Evolutionary conservation across 139 green algal genomes (phyloP).

Genomic region (Chlamydomonas sphaeroides): DNA sequence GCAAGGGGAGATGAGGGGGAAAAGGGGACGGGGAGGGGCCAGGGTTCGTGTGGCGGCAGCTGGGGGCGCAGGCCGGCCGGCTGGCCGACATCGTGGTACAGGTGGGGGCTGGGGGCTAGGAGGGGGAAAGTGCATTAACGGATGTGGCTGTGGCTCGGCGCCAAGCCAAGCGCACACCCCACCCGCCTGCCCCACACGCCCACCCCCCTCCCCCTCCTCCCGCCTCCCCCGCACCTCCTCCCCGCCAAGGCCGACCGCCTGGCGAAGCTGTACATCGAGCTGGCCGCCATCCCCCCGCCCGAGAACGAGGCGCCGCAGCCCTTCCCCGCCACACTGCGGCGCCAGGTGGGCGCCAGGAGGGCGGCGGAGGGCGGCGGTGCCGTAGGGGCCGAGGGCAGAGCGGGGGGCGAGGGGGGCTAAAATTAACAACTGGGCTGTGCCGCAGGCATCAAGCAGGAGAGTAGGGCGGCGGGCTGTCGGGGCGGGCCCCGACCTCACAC

Average conservation of each 20-base stretch:
- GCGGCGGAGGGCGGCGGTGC: no score
- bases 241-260: slow-evolving; percentile 43
- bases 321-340: background rate
- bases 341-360: slow-evolving; percentile 7
- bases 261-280: slow-evolving; percentile 80
- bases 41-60: slow-evolving; percentile 21
- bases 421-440: no score
- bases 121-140: no score
- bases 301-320: slow-evolving; percentile 1
- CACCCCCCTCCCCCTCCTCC: background rate
- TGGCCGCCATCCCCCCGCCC: slow-evolving; percentile 60
- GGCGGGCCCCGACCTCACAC: no score
- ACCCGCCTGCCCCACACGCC: background rate
- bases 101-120: background rate
- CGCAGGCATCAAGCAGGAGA: no score
- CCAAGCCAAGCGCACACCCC: no score
- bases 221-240: background rate
- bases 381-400: no score
- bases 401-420: no score
- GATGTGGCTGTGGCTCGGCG: no score
- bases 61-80: slow-evolving; percentile 1
- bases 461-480: no score
- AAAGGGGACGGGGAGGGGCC: no score
- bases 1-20: background rate
- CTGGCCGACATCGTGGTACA: slow-evolving; percentile 7